Evolutionary conservation across 2,329 filamentous ascomycete species (phyloP), one percentile per base, ranked within the genome.

Genomic region (Trichoderma sp.): DNA sequence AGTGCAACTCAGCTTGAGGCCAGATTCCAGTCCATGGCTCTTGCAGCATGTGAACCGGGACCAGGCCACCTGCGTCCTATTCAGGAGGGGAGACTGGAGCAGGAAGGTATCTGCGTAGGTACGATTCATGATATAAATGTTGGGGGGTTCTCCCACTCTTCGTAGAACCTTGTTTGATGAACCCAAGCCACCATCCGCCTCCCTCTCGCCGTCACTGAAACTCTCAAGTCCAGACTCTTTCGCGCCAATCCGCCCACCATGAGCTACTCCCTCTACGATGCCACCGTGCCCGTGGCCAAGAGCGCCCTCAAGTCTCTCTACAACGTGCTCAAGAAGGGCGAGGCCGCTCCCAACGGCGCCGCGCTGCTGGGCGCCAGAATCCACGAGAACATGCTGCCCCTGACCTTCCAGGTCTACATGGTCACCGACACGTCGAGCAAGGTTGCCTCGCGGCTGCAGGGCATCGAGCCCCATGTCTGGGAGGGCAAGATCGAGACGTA

Each of bases 251-350:
- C 43, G 68, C 68, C 43, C 73, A 82, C 72, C 70, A 80, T 79
- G 77, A 75, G 77, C 71, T 78, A 75, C 79, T 74, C 80, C n/a
- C 74, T 83, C 70, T 83, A 82, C 81, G 80, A 83, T 70, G 71
- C 75, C 68, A 77, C 75, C 70, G 67, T 84, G 69, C 72, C 74
- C 67, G 54, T 74, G 68, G 73, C 78, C 70, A 74, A 71, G 73
- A 75, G 76, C 43, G 72, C 73, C 71, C 71, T 83, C 52, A 73
- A 73, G 63, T 71, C 77, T 34, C 75, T 82, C 68, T 68, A 74
- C 32, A 59, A 32, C 66, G 74, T 84, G 71, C 75, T 83, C 68
- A 75, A 76, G 37, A 79, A 81, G 75, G 79, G 75, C 64, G 77
- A 79, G 66, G 69, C 73, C 2, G 75, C 76, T 43, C 72, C 80